Conservation (phyloP, 441 rosid species). For the Metrosideros polymorpha region DNA sequence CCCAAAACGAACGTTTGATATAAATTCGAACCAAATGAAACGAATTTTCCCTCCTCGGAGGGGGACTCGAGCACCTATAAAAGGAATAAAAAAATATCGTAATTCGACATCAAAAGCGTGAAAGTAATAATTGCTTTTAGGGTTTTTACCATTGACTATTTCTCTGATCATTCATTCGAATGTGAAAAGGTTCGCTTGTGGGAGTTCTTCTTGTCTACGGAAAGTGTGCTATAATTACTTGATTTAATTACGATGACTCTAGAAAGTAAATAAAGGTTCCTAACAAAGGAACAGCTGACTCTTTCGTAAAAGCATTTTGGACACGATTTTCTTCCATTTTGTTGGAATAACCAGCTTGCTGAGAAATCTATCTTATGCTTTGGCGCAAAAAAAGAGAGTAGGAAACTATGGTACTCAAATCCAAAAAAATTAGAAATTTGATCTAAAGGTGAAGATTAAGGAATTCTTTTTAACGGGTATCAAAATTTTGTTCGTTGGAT, state of each 20-base stretch:
- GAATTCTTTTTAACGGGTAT: not conserved
- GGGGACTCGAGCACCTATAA: not conserved
- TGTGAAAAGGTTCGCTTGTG: not conserved
- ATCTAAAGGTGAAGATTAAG: not conserved
- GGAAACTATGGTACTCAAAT: not conserved
- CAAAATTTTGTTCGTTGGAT: not conserved
- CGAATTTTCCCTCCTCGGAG: too few species aligned
- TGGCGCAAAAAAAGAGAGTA: not conserved
- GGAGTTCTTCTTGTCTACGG: not conserved
- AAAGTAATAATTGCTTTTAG: too few species aligned
- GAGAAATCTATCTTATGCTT: not conserved
- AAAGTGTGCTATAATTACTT: not conserved
- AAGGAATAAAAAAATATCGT: too few species aligned
- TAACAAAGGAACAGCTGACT: too few species aligned
- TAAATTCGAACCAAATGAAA: not conserved
- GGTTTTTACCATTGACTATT: not conserved
- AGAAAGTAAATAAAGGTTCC: too few species aligned
- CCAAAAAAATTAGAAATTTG: not conserved
- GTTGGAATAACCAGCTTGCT: not conserved
- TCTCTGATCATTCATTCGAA: not conserved
- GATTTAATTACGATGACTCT: too few species aligned
- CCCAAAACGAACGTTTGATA: not conserved
- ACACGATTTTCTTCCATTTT: not conserved
- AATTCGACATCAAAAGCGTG: too few species aligned
- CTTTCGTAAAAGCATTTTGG: not conserved